phyloP scores from a whole-genome alignment of 306 rosid genomes.

The Sophora flavescens region DNA sequence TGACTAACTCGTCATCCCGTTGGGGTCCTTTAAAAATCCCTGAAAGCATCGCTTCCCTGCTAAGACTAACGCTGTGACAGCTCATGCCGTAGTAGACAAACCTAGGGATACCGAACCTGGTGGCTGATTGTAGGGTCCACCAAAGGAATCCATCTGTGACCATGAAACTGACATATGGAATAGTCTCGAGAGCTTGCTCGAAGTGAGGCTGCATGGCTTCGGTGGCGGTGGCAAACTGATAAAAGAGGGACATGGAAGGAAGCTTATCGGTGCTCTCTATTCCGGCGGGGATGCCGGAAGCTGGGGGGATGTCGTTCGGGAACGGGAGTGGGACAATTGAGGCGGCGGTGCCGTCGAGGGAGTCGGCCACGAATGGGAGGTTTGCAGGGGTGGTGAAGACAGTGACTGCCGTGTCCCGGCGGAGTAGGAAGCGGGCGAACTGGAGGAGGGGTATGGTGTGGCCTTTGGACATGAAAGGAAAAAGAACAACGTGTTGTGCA shows the following conservation, averaged over 20 bases:
- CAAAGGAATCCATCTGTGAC: constrained; percentile 36
- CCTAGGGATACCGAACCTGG: neutral
- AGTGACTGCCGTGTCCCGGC: constrained; percentile 3
- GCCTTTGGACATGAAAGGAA: constrained; percentile 45
- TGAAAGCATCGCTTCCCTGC: neutral
- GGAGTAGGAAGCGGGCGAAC: constrained; percentile 20
- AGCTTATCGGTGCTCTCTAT: constrained; percentile 38
- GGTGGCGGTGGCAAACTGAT: neutral
- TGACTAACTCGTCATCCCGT: no score
- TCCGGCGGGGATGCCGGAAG: neutral
- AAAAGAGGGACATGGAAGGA: constrained; percentile 25
- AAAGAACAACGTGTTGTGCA: constrained; percentile 1
- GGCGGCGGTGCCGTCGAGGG: constrained; percentile 1
- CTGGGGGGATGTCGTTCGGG: neutral
- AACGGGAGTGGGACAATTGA: constrained; percentile 10
- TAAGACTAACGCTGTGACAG: neutral
- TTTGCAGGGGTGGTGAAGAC: constrained; percentile 35
- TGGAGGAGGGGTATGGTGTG: constrained; percentile 41
- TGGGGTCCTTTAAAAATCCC: neutral
- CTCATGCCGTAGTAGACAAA: neutral
- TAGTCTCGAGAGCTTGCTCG: neutral
- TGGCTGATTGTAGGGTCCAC: constrained; percentile 35
- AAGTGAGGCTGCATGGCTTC: constrained; percentile 9
- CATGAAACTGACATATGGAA: constrained; percentile 34
- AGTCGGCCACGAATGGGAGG: neutral